Percentiles rank a stretch among this genome's conserved stretches.
phyloP scores from a whole-genome alignment of 148 eudicot genomes.

The Fallopia convolvulus region DNA sequence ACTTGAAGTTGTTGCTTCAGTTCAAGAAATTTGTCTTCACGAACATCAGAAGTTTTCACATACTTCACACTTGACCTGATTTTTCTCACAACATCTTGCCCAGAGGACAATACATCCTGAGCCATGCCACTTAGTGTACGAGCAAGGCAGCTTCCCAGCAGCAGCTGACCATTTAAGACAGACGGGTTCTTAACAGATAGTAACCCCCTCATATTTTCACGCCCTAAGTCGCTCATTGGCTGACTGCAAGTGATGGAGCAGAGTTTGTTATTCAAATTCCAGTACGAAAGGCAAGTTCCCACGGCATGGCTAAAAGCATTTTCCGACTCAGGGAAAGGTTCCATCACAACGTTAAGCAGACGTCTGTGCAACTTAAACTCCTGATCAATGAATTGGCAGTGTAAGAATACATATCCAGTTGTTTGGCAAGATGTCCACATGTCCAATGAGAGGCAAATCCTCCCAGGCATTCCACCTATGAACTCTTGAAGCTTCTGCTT shows the following conservation, averaged over 20 bases:
- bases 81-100: slow-evolving; percentile 47
- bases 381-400: slow-evolving; percentile 59
- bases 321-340: slow-evolving; percentile 76
- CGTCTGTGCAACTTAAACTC: slow-evolving; percentile 74
- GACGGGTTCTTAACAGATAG: slow-evolving; percentile 64
- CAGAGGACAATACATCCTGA: slow-evolving; percentile 39
- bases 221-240: slow-evolving; percentile 35
- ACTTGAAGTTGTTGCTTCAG: slow-evolving; percentile 79
- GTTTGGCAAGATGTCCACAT: slow-evolving; percentile 58
- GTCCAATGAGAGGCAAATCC: slow-evolving; percentile 61
- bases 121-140: slow-evolving; percentile 69
- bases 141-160: slow-evolving; percentile 65
- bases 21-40: slow-evolving; percentile 69
- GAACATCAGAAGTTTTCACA: slow-evolving; percentile 63
- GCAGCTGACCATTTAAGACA: slow-evolving; percentile 60
- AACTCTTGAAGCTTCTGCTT: slow-evolving; percentile 54
- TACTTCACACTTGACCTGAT: slow-evolving; percentile 81
- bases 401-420: slow-evolving; percentile 58
- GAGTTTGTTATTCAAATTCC: slow-evolving; percentile 66
- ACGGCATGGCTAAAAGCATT: slow-evolving; percentile 77
- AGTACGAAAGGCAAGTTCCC: slow-evolving; percentile 70
- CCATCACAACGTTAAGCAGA: slow-evolving; percentile 76
- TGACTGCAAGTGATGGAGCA: slow-evolving; percentile 64
- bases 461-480: slow-evolving; percentile 63
- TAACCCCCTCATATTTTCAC: slow-evolving; percentile 57